Evolutionary conservation across 352 stramenopile species (phyloP), one percentile per base, ranked within the genome.

Genomic region (Pythium plurisporium): DNA sequence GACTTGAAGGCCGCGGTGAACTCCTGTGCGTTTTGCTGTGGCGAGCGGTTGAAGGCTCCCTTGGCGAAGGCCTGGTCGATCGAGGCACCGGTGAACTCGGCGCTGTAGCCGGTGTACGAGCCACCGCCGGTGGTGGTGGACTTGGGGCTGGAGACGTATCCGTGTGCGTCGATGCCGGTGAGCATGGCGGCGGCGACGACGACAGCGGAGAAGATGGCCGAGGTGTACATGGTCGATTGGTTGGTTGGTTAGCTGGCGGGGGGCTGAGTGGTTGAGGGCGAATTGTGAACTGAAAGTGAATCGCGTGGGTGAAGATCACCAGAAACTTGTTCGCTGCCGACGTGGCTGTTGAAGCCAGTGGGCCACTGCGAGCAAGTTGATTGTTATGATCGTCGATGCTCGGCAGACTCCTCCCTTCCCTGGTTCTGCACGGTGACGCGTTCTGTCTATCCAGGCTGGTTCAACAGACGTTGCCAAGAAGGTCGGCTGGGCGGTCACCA

Each of bases 51-150:
- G 53, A 59, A 68, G 56, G 70, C 72, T 47, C 63, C 63, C 30
- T 53, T 53, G 11, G 40, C 43, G 54, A 85, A 87, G 12, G 64
- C 67, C 6, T 47, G 48, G 44, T 69, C 47, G 22, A 42, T 29
- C n/a, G 55, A 43, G 5, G 34, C n/a, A 0, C 59, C 64, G 6
- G 59, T 73, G 52, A 69, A 68, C 59, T 73, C 54, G 48, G 66
- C 57, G 12, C 70, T 72, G 54, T 29, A 75, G 52, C 45, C 59
- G 14, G 47, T 71, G 52, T 64, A 66, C 27, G 62, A 46, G 23
- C 55, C 34, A 25, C 59, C 64, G 34, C 56, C 48, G 4, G 60
- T 59, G 61, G 62, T 70, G 38, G 48, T 26, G 12, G 64, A 49
- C 33, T 51, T 54, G 3, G 68, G 68, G 22, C 55, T 19, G 8